Evolutionary conservation across 2,329 filamentous ascomycete genomes (phyloP).

Genomic region (Colletotrichum tropicicola): DNA sequence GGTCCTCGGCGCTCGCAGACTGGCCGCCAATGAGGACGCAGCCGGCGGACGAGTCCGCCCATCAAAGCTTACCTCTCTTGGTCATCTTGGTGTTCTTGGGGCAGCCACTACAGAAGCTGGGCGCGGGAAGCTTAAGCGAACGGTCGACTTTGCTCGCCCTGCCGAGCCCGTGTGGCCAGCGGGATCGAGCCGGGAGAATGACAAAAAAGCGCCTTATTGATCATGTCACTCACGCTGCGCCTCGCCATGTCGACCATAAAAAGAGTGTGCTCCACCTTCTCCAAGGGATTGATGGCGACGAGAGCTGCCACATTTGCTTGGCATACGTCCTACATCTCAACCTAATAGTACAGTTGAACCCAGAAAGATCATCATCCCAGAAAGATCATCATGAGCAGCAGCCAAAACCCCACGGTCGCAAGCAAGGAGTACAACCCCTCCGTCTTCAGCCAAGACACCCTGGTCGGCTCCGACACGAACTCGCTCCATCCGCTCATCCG

Average conservation of each 20-base stretch:
- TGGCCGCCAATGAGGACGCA: neutral
- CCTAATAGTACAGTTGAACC: no score
- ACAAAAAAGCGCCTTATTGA: neutral
- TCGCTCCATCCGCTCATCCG: constrained; percentile 9
- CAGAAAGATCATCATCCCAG: no score
- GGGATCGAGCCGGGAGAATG: neutral
- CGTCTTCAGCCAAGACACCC: constrained; percentile 22
- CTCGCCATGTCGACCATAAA: neutral
- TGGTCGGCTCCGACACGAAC: constrained; percentile 15
- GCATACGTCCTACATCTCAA: no score
- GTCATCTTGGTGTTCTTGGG: neutral
- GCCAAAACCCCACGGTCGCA: neutral
- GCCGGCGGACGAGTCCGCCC: neutral
- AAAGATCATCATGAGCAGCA: neutral
- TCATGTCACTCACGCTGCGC: neutral
- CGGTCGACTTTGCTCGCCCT: neutral
- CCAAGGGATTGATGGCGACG: no score
- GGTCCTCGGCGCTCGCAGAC: no score
- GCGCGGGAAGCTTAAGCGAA: neutral
- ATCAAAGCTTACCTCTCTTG: neutral
- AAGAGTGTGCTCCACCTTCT: neutral
- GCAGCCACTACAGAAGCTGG: neutral
- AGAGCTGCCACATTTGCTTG: no score
- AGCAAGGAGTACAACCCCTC: neutral
- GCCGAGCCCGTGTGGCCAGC: neutral